Conservation (phyloP, 306 rosid genomes). For the Vigna radiata region DNA sequence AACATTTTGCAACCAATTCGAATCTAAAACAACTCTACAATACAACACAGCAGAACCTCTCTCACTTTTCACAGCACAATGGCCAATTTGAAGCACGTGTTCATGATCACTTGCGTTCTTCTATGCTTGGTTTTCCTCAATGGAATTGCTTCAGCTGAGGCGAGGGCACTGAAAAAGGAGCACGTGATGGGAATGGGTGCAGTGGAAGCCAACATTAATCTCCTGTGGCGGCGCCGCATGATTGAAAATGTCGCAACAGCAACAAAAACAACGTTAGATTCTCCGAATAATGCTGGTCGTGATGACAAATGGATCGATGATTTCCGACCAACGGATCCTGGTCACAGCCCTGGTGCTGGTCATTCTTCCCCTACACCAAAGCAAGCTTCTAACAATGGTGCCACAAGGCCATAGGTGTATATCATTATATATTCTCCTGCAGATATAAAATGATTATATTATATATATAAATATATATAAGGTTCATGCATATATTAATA, state of each 20-base stretch:
- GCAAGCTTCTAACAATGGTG: conserved; percentile 7
- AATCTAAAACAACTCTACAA: neutral
- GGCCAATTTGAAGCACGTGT: conserved; percentile 55
- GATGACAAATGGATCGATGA: conserved; percentile 44
- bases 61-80: conserved; percentile 39
- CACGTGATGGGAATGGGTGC: neutral
- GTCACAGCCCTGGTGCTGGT: conserved; percentile 95
- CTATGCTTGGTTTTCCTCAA: conserved; percentile 44
- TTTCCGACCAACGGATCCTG: conserved; percentile 75
- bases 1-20: conserved; percentile 29
- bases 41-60: neutral
- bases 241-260: conserved; percentile 17
- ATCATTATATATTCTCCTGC: neutral
- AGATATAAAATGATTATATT: neutral
- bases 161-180: conserved; percentile 43
- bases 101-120: conserved; percentile 37
- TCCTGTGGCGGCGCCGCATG: conserved; percentile 39
- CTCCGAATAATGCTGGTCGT: neutral
- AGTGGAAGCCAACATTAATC: neutral
- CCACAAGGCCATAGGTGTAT: conserved; percentile 45
- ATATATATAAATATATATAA: too few species aligned
- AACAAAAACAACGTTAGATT: neutral
- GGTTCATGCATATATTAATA: too few species aligned
- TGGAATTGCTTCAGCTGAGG: conserved; percentile 44
- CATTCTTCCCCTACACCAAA: conserved; percentile 54